Base-by-base conservation (phyloP, 495 filamentous ascomycete species). In the Hypoxylon fragiforme region DNA sequence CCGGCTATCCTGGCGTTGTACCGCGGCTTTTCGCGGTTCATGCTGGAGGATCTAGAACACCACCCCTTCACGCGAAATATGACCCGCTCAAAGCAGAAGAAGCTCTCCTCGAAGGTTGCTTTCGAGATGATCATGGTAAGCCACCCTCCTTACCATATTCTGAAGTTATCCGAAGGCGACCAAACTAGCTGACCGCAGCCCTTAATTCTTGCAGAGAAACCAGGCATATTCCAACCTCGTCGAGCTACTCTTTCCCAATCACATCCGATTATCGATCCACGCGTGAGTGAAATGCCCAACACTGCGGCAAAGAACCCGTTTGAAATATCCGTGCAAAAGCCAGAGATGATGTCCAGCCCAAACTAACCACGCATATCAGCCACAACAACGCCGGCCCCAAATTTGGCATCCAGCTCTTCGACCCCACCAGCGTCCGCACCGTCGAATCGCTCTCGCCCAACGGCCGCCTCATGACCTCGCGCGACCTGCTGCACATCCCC, bases 11-110 rank as follows among this genome's bases (percentile, higher is more conserved):
- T 75, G 2, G 70, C 70, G 0, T 64, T 74, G 12, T 76, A 77
- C 57, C 70, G 73, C 6, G 73, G 74, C 1, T 71, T 76, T 35
- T 70, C 71, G 11, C 59, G 65, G n/a, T 77, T 77, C 38, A 76
- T 77, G 74, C 62, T 75, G 1, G 71, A 77, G 43, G 74, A 77
- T 45, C 58, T 77, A 7, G 63, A 68, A 38, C 46, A 60, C 14
- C 66, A 70, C 38, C 61, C 65, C 0, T 42, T 57, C 2, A 64
- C 66, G 3, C 51, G 41, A 15, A 20, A 21, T 4, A 60, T 66
- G 57, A 65, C 46, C 39, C 57, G 60, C 28, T 55, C 53, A 7
- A 50, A 70, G 44, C 50, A 57, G 60, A 72, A 71, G 58, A 74
- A 72, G 37, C 54, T 68, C 2, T 62, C 69, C 3, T 13, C 60